Conservation (phyloP, 2,329 filamentous ascomycete genomes). For the Nemania sp. region DNA sequence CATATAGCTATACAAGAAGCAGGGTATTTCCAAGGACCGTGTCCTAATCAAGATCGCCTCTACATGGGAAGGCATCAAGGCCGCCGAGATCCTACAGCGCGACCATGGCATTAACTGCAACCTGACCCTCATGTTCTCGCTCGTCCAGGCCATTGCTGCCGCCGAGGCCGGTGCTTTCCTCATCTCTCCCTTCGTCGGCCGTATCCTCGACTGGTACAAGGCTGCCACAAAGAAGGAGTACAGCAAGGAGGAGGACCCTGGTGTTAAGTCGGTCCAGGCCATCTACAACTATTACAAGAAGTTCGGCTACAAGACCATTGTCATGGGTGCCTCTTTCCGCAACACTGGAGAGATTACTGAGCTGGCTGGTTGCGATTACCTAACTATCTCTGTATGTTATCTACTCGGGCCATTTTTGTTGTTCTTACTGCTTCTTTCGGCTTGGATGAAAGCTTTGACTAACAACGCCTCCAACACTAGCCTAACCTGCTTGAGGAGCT, state of each 20-base stretch:
- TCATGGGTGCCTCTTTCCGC: constrained; percentile 99
- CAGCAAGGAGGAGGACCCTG: constrained; percentile 89
- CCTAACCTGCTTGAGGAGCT: constrained; percentile 95
- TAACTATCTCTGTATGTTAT: constrained; percentile 88
- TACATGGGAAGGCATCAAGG: constrained; percentile 99
- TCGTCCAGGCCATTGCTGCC: constrained; percentile 92
- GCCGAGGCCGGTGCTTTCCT: constrained; percentile 96
- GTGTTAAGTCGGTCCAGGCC: constrained; percentile 89
- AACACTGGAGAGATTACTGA: constrained; percentile 97
- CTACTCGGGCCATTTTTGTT: neutral
- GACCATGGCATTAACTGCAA: constrained; percentile 98
- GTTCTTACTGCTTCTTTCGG: neutral
- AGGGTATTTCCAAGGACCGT: constrained; percentile 92
- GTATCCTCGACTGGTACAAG: constrained; percentile 99
- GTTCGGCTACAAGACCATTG: constrained; percentile 97
- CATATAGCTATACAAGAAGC: constrained; percentile 87
- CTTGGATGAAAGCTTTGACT: constrained; percentile 23
- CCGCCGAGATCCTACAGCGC: constrained; percentile 94
- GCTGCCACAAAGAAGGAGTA: constrained; percentile 94
- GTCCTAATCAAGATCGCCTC: constrained; percentile 99
- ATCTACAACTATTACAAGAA: constrained; percentile 99
- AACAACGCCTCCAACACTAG: constrained; percentile 54
- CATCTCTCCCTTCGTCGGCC: constrained; percentile 98
- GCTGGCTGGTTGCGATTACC: constrained; percentile 97
- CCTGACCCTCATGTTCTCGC: constrained; percentile 98